Evolutionary conservation across 106 monocot species (phyloP).

Genomic region (Gastrodia elata): DNA sequence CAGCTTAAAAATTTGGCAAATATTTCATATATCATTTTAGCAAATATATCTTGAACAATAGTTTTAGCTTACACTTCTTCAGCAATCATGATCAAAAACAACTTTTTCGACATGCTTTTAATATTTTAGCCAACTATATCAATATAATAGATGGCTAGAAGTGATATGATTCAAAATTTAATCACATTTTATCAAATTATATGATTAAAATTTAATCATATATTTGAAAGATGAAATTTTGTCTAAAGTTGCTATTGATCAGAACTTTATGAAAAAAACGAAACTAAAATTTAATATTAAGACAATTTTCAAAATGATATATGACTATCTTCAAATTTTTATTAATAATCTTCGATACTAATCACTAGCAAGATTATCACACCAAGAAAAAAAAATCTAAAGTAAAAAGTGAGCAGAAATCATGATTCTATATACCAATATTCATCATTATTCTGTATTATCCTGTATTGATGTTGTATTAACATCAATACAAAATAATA

Average conservation of each 20-base stretch:
- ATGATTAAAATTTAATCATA: not conserved
- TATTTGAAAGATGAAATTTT: not conserved
- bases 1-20: not conserved
- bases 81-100: not conserved
- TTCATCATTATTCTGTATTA: conserved; percentile 1
- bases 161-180: not conserved
- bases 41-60: not conserved
- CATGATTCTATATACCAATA: not conserved
- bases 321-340: not conserved
- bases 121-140: not conserved
- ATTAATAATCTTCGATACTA: not conserved
- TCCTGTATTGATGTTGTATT: conserved; percentile 1
- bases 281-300: not conserved
- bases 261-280: not conserved
- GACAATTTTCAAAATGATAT: not conserved
- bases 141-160: not conserved
- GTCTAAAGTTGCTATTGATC: conserved; percentile 2
- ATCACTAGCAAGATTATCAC: not conserved
- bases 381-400: not conserved
- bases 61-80: too few relatives aligned
- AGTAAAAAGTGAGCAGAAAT: not conserved
- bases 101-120: not conserved
- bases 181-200: not conserved
- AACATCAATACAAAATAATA: conserved; percentile 4
- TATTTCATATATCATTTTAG: not conserved